A percentile compares a stretch with the other conserved stretches of the same genome.
phyloP scores from a whole-genome alignment of 2,329 filamentous ascomycete genomes.

The Aspergillus japonicus region DNA sequence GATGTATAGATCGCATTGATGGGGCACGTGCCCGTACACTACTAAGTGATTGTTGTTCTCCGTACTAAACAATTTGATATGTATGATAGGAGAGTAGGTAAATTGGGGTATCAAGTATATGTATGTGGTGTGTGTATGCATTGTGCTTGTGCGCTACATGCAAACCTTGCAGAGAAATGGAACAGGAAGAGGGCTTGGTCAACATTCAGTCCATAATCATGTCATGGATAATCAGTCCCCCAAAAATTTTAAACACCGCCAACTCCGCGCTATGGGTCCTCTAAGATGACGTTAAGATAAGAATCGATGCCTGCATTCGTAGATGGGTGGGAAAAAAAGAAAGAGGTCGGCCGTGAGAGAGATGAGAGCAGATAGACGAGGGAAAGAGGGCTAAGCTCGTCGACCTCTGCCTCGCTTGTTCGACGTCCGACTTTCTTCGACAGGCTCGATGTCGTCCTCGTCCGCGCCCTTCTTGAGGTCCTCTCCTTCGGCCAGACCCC shows the following conservation, averaged over 20 bases:
- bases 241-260: constrained; percentile 22
- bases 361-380: constrained; percentile 4
- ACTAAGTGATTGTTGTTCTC: not conserved
- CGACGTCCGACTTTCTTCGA: constrained; percentile 40
- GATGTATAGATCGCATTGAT: not conserved
- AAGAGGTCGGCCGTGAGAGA: constrained; percentile 6
- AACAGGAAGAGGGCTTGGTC: not conserved
- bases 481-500: constrained; percentile 55
- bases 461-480: constrained; percentile 61
- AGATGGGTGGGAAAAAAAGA: not conserved
- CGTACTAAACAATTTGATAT: too few relatives aligned
- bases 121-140: not conserved
- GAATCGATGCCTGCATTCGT: constrained; percentile 1
- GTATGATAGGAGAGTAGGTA: not conserved
- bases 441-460: constrained; percentile 58
- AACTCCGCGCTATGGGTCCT: constrained; percentile 34
- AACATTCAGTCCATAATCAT: not conserved
- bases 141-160: not conserved
- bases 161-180: not conserved
- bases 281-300: constrained; percentile 5
- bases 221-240: not conserved
- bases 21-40: not conserved
- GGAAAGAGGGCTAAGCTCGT: constrained; percentile 27
- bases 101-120: not conserved
- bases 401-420: constrained; percentile 42